A percentile compares a stretch with the other conserved stretches of the same genome.
These are phyloP conservation scores for Didymella exigua DNA, from an alignment of 2,329 filamentous ascomycete genomes.

Conservation along the genomic window DNA sequence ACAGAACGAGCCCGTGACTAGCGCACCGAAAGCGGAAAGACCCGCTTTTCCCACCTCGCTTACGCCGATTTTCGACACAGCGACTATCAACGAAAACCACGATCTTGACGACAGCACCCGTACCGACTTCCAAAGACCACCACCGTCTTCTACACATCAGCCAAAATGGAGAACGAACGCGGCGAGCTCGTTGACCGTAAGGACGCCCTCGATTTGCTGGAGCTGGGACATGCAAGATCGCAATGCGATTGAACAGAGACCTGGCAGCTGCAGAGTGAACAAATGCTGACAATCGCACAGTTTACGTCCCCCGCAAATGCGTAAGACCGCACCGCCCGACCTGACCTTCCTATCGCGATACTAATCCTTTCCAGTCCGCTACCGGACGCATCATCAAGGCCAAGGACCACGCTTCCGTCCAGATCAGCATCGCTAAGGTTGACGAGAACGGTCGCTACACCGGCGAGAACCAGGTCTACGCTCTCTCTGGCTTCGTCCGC, in stretches of 20 bases:
- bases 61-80: conserved; percentile 1
- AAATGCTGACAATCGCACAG: conserved; percentile 27
- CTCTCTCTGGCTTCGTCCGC: conserved; percentile 95
- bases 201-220: conserved; percentile 9
- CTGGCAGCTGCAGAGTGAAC: not conserved
- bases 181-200: conserved; percentile 93
- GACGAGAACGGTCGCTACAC: conserved; percentile 98
- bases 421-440: conserved; percentile 96
- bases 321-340: conserved; percentile 24
- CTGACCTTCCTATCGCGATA: conserved; percentile 21
- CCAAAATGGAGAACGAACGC: conserved; percentile 99
- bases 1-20: not conserved
- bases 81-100: conserved; percentile 15
- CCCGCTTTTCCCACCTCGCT: not conserved
- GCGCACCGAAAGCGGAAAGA: conserved; percentile 8
- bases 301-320: conserved; percentile 52
- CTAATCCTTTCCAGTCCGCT: conserved; percentile 33
- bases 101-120: conserved; percentile 32
- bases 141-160: conserved; percentile 34
- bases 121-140: conserved; percentile 31
- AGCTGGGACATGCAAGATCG: not conserved
- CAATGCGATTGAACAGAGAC: conserved; percentile 9
- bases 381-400: conserved; percentile 97
- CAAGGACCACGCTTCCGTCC: conserved; percentile 98
- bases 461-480: conserved; percentile 97